Evolutionary conservation across 2,329 filamentous ascomycete species (phyloP).

Genomic region (Davidsoniella virescens): DNA sequence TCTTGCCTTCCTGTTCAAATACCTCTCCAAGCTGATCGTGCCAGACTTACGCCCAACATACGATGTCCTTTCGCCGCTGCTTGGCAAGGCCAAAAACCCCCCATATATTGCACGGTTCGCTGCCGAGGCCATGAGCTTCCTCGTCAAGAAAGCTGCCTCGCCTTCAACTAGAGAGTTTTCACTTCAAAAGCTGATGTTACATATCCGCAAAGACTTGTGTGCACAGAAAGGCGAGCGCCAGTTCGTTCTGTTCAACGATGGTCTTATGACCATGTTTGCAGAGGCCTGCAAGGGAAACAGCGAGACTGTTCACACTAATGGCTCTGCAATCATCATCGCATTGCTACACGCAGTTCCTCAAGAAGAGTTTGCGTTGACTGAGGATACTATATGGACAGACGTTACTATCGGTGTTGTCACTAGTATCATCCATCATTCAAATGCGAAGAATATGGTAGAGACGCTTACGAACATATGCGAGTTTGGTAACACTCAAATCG

Average conservation of each 20-base stretch:
- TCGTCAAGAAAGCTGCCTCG: conserved; percentile 75
- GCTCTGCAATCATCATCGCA: conserved; percentile 33
- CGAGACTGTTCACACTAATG: conserved; percentile 42
- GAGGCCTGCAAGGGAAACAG: conserved; percentile 58
- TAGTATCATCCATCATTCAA: conserved; percentile 70
- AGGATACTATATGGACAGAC: conserved; percentile 38
- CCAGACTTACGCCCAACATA: conserved; percentile 75
- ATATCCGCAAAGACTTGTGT: conserved; percentile 54
- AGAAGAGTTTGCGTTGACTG: conserved; percentile 31
- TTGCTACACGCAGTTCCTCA: conserved; percentile 36
- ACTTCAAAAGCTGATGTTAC: conserved; percentile 52
- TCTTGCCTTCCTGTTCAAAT: conserved; percentile 93
- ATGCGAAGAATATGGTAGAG: conserved; percentile 53
- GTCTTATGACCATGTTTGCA: conserved; percentile 80
- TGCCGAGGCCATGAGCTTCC: conserved; percentile 85
- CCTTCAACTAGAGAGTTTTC: conserved; percentile 60
- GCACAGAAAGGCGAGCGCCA: conserved; percentile 36
- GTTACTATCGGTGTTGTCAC: conserved; percentile 63
- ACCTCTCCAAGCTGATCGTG: conserved; percentile 73
- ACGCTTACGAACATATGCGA: conserved; percentile 47
- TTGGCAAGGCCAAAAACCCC: conserved; percentile 70
- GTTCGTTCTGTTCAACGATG: conserved; percentile 60
- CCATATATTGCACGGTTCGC: conserved; percentile 81
- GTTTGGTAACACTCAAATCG: conserved; percentile 23
- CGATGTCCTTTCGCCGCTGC: conserved; percentile 63